These are phyloP conservation scores for Dalbergia oliveri DNA, from an alignment of 306 rosid species.

Conservation along the genomic window DNA sequence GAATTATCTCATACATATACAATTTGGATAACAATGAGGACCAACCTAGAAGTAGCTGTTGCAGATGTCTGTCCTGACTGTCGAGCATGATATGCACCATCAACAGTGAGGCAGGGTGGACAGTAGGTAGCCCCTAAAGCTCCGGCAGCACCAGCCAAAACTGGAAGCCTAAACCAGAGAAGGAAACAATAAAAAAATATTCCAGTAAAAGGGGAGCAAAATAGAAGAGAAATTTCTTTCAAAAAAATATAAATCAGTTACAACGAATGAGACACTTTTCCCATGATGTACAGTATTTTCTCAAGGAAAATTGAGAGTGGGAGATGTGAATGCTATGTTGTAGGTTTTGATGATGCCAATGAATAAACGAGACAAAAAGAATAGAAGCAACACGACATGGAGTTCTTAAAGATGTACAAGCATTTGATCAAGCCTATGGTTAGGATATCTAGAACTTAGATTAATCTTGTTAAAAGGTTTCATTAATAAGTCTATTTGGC, in stretches of 20 bases:
- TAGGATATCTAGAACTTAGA: too few relatives aligned
- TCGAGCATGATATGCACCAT: conserved; percentile 75
- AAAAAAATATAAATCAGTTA: not conserved
- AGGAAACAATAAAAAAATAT: conserved; percentile 9
- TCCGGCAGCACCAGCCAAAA: conserved; percentile 96
- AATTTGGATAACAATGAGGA: not conserved
- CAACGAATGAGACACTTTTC: not conserved
- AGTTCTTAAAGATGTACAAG: too few relatives aligned
- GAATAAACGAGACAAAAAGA: too few relatives aligned
- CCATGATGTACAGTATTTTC: not conserved
- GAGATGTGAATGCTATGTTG: too few relatives aligned
- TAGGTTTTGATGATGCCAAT: too few relatives aligned
- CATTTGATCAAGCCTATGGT: too few relatives aligned
- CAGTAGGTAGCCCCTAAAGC: conserved; percentile 85
- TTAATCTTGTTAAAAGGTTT: too few relatives aligned
- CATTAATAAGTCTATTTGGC: too few relatives aligned
- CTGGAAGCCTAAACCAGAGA: conserved; percentile 77
- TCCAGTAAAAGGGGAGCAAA: conserved; percentile 1
- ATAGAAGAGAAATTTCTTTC: not conserved
- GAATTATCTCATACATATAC: not conserved
- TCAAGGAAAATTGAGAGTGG: not conserved
- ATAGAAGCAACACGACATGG: too few relatives aligned
- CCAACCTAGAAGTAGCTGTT: conserved; percentile 60
- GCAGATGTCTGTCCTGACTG: conserved; percentile 85
- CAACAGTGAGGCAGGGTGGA: conserved; percentile 87